A percentile compares a stretch with the other conserved stretches of the same genome.
Evolutionary conservation across 306 rosid genomes (phyloP).

Genomic region (Rubus idaeus): DNA sequence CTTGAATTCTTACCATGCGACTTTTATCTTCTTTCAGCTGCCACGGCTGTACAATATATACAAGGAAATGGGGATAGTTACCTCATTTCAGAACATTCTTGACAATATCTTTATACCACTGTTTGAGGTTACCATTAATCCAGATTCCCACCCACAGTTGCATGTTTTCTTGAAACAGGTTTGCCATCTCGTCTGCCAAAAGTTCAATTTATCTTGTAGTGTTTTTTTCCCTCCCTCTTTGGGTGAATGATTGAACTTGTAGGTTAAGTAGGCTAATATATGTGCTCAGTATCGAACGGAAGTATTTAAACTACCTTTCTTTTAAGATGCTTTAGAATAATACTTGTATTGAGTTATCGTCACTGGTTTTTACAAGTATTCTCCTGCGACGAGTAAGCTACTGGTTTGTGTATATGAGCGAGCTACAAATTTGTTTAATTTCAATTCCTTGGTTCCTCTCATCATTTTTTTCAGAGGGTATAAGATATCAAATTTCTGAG

Average conservation of each 20-base stretch:
- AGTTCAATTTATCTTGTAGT: not conserved
- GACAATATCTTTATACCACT: conserved; percentile 95
- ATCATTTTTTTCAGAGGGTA: not conserved
- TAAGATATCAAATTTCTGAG: not conserved
- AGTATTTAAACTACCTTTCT: not conserved
- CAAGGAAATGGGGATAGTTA: conserved; percentile 98
- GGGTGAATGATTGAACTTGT: not conserved
- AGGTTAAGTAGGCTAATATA: not conserved
- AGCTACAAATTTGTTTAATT: not conserved
- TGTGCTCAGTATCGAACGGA: too few species aligned
- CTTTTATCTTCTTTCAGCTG: conserved; percentile 56
- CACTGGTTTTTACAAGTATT: not conserved
- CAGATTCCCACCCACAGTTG: conserved; percentile 98
- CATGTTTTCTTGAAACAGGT: conserved; percentile 97
- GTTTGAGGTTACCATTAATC: conserved; percentile 90
- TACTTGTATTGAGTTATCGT: not conserved
- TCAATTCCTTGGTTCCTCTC: not conserved
- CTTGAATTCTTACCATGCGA: conserved; percentile 14
- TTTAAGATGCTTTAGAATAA: not conserved
- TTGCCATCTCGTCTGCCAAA: conserved; percentile 12
- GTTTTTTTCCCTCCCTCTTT: too few species aligned
- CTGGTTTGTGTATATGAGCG: not conserved
- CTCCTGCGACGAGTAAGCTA: not conserved
- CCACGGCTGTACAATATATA: conserved; percentile 89
- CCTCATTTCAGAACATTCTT: conserved; percentile 95